Base-by-base conservation (phyloP, 2,329 filamentous ascomycete species). In the Colletotrichum chrysophilum region DNA sequence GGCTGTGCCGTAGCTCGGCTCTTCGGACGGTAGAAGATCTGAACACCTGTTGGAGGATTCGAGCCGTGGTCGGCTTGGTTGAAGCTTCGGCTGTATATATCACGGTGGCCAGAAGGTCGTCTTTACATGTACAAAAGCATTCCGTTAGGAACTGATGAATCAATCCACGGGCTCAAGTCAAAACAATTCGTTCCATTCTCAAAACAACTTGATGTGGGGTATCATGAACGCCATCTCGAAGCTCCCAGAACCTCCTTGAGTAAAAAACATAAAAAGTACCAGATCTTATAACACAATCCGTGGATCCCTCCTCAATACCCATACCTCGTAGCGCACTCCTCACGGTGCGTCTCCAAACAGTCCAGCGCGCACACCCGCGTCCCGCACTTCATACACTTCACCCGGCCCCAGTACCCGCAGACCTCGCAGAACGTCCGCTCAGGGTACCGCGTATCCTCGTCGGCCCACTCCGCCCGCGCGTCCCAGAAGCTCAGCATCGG, bases 331-430 rank as follows among this genome's bases (percentile, higher is more conserved):
- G 95, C 89, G 79, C 93, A 93, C 79, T 94, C 94, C 83, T 94
- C 93, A 70, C 92, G 89, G 83, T 96, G 94, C 77, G 90, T 88
- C 80, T 92, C 91, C 79, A 95, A 88, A 80, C 94, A 96, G 75
- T 94, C 93, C 78, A 96, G 83, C 52, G 94, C 94, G 82, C 94
- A 96, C n/a, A 95, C 92, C 79, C 93, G 89, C 61, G 90, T 91
- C n/a, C 94, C 94, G 84, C 94, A 96, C 86, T 94, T 95, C 83
- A 93, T 90, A 85, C 94, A 96, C 83, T 89, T 90, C 61, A 95
- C 92, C 55, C 92, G 87, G 3, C 94, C 94, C 94, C 94, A 96
- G 84, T 96, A 96, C 16, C 94, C 94, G 81, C 94, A 96, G 36
- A 95, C 91, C 81, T 93, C 93, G 84, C 94, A 96, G 83, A 96